Conservation (phyloP, 148 eudicot species). For the Camellia japonica region DNA sequence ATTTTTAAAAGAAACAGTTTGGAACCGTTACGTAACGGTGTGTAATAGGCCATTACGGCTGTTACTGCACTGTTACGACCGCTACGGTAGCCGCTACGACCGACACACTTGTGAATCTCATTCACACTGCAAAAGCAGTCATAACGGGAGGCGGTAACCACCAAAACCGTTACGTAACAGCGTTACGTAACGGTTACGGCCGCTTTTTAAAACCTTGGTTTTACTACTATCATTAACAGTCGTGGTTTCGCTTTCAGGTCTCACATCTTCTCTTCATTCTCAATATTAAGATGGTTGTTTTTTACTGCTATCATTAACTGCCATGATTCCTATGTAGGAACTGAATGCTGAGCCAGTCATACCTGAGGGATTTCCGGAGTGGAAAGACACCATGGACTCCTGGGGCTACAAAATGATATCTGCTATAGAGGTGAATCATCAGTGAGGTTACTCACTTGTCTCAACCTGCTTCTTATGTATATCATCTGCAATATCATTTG, state of each 20-base stretch:
- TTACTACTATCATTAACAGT: neutral
- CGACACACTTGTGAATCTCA: too few species aligned
- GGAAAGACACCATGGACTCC: slow-evolving; percentile 94
- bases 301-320: neutral
- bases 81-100: too few species aligned
- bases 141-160: too few species aligned
- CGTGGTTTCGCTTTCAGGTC: slow-evolving; percentile 34
- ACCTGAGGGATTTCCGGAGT: slow-evolving; percentile 84
- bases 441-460: slow-evolving; percentile 9
- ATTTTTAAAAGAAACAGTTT: too few species aligned
- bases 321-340: slow-evolving; percentile 44
- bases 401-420: slow-evolving; percentile 94
- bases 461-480: neutral
- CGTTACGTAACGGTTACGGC: too few species aligned
- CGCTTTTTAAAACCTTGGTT: too few species aligned
- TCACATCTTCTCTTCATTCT: neutral
- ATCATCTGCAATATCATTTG: neutral
- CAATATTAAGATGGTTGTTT: neutral
- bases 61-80: too few species aligned
- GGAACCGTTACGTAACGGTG: too few species aligned
- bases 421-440: slow-evolving; percentile 62
- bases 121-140: too few species aligned
- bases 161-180: too few species aligned
- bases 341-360: slow-evolving; percentile 94
- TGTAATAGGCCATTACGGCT: too few species aligned